phyloP scores from a whole-genome alignment of 768 basidiomycete species.

The Tricholoma flavovirens region DNA sequence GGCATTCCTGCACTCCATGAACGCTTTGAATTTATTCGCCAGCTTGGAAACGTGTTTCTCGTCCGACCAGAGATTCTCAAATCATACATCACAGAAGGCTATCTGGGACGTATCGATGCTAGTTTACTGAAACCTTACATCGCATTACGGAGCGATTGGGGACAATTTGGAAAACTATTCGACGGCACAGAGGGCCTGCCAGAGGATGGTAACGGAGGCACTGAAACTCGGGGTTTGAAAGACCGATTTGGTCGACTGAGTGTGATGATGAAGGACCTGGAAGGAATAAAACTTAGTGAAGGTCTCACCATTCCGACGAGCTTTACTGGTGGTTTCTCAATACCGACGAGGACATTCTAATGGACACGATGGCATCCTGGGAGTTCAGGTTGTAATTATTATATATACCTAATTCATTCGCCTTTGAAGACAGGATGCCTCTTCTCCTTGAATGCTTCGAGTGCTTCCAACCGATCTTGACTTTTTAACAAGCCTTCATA shows the following conservation, averaged over 20 bases:
- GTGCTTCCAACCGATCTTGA: slow-evolving; percentile 76
- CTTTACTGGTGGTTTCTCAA: slow-evolving; percentile 49
- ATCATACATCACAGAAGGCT: slow-evolving; percentile 91
- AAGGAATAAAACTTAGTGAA: slow-evolving; percentile 57
- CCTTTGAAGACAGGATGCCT: slow-evolving; percentile 75
- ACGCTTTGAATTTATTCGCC: slow-evolving; percentile 96
- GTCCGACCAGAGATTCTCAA: slow-evolving; percentile 93
- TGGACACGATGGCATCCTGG: slow-evolving; percentile 13
- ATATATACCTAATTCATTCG: slow-evolving; percentile 40
- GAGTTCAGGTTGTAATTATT: slow-evolving; percentile 14
- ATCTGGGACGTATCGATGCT: slow-evolving; percentile 88
- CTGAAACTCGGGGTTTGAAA: slow-evolving; percentile 44
- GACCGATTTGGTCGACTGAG: slow-evolving; percentile 71
- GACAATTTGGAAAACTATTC: slow-evolving; percentile 77
- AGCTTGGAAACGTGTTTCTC: slow-evolving; percentile 95
- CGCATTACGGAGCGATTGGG: slow-evolving; percentile 86
- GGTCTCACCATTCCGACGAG: slow-evolving; percentile 50
- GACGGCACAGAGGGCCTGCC: slow-evolving; percentile 47
- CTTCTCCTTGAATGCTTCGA: slow-evolving; percentile 84
- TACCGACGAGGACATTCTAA: slow-evolving; percentile 37
- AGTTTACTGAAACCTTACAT: slow-evolving; percentile 86
- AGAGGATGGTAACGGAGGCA: slow-evolving; percentile 32
- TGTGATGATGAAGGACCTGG: slow-evolving; percentile 85
- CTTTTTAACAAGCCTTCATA: slow-evolving; percentile 76
- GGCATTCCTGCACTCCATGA: slow-evolving; percentile 79